Conservation (phyloP, 805 yeast genomes). For the Zygosaccharomyces rouxii region DNA sequence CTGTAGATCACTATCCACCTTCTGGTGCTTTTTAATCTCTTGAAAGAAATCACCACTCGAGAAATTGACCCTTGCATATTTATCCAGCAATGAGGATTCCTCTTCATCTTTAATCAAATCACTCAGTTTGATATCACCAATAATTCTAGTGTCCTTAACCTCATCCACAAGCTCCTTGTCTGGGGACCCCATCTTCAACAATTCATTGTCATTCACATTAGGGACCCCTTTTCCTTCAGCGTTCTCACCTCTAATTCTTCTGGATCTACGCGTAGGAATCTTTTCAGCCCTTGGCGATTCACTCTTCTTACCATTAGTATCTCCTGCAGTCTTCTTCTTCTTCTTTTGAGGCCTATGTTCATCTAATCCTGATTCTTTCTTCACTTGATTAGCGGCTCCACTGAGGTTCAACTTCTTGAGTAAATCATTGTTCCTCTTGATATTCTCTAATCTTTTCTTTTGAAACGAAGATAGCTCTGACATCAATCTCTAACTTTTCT, state of each 20-base stretch:
- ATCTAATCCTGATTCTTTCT: conserved; percentile 42
- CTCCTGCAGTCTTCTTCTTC: conserved; percentile 22
- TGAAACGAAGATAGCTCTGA: conserved; percentile 58
- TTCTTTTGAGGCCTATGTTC: conserved; percentile 26
- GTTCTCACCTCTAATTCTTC: conserved; percentile 68
- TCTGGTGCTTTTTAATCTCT: conserved; percentile 40
- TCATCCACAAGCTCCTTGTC: conserved; percentile 44
- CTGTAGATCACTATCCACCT: conserved; percentile 36
- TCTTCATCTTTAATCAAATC: conserved; percentile 50
- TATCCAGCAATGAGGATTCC: conserved; percentile 32
- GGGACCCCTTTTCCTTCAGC: conserved; percentile 45
- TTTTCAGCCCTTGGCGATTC: conserved; percentile 22
- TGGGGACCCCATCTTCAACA: conserved; percentile 22
- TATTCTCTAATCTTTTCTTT: conserved; percentile 67
- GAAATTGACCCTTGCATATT: conserved; percentile 35
- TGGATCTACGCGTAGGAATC: conserved; percentile 67
- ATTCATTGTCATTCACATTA: conserved; percentile 24
- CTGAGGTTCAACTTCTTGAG: conserved; percentile 67
- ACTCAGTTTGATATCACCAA: conserved; percentile 59
- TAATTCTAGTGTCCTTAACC: conserved; percentile 52
- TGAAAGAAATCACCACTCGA: conserved; percentile 72
- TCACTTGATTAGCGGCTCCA: conserved; percentile 49
- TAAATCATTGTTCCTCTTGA: conserved; percentile 75
- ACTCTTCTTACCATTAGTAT: conserved; percentile 7
- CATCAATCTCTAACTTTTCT: conserved; percentile 9